Conservation (phyloP, 2,329 filamentous ascomycete species). For the Aspergillus pseudoviridinutans region DNA sequence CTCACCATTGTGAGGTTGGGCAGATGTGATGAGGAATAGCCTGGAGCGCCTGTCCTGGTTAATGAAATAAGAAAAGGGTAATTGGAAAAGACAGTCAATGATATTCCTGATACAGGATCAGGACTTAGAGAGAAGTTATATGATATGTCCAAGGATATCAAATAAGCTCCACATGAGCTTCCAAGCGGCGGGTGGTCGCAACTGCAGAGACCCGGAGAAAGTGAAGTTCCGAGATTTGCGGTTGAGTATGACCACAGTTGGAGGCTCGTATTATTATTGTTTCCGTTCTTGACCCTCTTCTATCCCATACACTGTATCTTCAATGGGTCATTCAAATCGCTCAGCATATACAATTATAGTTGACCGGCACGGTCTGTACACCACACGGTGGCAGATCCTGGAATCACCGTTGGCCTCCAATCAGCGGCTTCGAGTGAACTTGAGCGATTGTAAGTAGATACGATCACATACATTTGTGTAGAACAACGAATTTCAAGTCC, state of each 20-base stretch:
- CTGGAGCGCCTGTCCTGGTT: background rate
- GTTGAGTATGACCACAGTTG: background rate
- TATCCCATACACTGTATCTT: background rate
- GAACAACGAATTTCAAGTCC: background rate
- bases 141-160: background rate
- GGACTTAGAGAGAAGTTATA: background rate
- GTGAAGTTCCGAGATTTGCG: conserved; percentile 15
- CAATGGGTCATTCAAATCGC: background rate
- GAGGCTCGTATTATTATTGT: background rate
- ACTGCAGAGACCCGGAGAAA: conserved; percentile 19
- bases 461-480: background rate
- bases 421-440: background rate
- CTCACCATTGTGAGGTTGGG: background rate
- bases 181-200: conserved; percentile 4
- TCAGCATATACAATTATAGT: background rate
- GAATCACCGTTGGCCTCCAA: background rate
- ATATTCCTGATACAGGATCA: background rate
- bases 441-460: background rate
- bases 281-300: background rate
- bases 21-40: background rate
- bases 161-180: conserved; percentile 20
- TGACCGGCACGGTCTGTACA: background rate
- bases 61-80: background rate
- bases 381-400: background rate
- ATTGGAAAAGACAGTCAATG: background rate